Evolutionary conservation across 768 basidiomycete species (phyloP), one percentile per base, ranked within the genome.

Genomic region (Rhodocollybia butyracea): DNA sequence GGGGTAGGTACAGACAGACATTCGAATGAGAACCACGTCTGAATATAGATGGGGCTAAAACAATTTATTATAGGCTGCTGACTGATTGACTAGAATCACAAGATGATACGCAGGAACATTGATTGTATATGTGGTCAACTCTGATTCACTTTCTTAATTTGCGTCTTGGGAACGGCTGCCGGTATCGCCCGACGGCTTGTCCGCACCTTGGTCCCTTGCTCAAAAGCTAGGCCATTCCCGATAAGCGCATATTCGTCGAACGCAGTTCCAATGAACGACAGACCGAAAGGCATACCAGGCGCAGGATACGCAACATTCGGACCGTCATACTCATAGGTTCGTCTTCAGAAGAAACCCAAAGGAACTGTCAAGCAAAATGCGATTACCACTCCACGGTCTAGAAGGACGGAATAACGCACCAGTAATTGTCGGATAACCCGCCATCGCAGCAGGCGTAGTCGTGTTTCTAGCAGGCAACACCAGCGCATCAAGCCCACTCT

Each of bases 371-470:
- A 29, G 3, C 27, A 42, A 5, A 24, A n/a, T n/a, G n/a, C n/a
- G n/a, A n/a, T n/a, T n/a, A n/a, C n/a, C n/a, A n/a, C n/a, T n/a
- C n/a, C n/a, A n/a, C n/a, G n/a, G n/a, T n/a, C n/a, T n/a, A n/a
- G n/a, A n/a, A n/a, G n/a, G n/a, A n/a, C n/a, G n/a, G n/a, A n/a
- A n/a, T n/a, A 5, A 59, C 71, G 60, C 41, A 81, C 84, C 84
- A 22, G 85, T 85, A 34, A 86, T 72, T 51, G 86, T 82, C 2
- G 86, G 85, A 59, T 85, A 86, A 7, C 84, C 86, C 4, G 82
- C 81, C 54, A 86, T 78, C 3, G 84, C 85, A 58, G 74, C 71
- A 12, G 75, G 76, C 1, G 60, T 61, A n/a, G 70, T 71, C 6
- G 73, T 74, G 27, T 72, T 74, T 13, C 66, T 61, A 2, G 76